Conservation (phyloP, 1,139 yeast genomes). For the Candida frijolesensis region DNA sequence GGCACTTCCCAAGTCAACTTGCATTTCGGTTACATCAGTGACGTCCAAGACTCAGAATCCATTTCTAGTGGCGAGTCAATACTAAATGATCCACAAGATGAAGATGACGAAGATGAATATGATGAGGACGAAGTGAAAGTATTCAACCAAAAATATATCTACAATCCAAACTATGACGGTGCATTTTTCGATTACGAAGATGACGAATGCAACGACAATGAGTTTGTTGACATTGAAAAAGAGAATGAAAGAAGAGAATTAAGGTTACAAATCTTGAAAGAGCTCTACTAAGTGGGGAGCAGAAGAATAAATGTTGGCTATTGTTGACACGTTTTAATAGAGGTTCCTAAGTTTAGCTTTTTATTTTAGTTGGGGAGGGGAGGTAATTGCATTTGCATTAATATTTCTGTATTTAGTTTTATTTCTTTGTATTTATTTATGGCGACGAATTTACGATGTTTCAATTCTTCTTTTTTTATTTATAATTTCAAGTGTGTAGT, state of each 20-base stretch:
- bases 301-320: neutral
- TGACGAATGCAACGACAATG: conserved; percentile 14
- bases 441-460: neutral
- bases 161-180: conserved; percentile 5
- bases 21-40: conserved; percentile 11
- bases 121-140: conserved; percentile 10
- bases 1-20: conserved; percentile 25
- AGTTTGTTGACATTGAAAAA: conserved; percentile 25
- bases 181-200: conserved; percentile 8
- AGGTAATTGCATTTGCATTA: neutral
- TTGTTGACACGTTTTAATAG: neutral
- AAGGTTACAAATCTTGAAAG: conserved; percentile 41
- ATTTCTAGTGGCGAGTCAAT: neutral
- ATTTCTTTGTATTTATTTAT: neutral
- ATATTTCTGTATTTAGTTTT: neutral
- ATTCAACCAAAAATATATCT: conserved; percentile 8
- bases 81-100: neutral
- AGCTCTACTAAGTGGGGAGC: conserved; percentile 21
- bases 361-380: neutral
- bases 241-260: conserved; percentile 43
- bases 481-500: neutral
- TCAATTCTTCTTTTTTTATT: neutral
- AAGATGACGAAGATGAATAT: neutral
- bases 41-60: neutral
- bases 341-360: neutral